Conservation (phyloP, 2,329 filamentous ascomycete genomes). For the Colletotrichum phormii region DNA sequence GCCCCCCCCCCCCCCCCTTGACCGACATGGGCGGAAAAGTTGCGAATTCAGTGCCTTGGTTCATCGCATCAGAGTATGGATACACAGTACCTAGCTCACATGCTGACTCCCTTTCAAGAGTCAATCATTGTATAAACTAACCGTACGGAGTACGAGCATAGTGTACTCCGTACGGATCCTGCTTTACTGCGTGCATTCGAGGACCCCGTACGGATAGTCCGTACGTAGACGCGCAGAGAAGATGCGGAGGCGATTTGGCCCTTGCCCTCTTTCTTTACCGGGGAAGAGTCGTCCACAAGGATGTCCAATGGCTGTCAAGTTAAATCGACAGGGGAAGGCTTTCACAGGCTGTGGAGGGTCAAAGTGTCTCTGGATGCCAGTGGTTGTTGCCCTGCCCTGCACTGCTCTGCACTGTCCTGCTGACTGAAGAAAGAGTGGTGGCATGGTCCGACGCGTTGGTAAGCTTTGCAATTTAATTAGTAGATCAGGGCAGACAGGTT, state of each 20-base stretch:
- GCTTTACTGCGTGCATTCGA: not conserved
- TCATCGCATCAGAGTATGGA: constrained; percentile 23
- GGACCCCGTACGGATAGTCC: not conserved
- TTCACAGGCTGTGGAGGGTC: not conserved
- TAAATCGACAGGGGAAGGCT: not conserved
- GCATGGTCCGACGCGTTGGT: constrained; percentile 23
- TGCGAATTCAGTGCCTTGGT: constrained; percentile 13
- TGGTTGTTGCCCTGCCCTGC: not conserved
- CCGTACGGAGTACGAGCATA: not conserved
- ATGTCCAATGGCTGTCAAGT: constrained; percentile 10
- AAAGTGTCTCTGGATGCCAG: not conserved
- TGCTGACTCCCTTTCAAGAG: not conserved
- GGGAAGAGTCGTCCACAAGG: not conserved
- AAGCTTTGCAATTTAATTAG: not conserved
- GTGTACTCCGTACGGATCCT: not conserved
- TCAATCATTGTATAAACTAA: not conserved
- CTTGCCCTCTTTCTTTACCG: constrained; percentile 29
- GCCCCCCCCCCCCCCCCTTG: constrained; percentile 22
- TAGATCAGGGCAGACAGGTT: constrained; percentile 7
- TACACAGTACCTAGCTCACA: not conserved
- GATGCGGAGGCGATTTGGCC: constrained; percentile 31
- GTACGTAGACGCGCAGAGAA: constrained; percentile 3
- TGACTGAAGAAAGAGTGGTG: constrained; percentile 2
- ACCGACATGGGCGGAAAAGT: constrained; percentile 1
- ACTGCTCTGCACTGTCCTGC: constrained; percentile 21